These are phyloP conservation scores for Cyclocybe aegerita DNA, from an alignment of 768 basidiomycete species.

Conservation along the genomic window DNA sequence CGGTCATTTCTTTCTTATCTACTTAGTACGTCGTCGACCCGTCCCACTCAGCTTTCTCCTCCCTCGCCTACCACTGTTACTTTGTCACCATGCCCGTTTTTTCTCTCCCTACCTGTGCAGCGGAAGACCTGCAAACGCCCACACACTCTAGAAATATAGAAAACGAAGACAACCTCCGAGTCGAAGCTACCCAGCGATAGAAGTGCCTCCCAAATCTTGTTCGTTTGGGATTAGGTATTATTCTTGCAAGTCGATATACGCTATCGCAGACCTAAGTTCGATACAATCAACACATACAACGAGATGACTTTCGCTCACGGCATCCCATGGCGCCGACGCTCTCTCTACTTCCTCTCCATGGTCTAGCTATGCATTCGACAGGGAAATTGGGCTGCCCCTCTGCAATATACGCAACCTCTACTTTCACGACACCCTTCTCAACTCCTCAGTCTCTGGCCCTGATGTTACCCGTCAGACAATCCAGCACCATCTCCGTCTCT, in stretches of 20 bases:
- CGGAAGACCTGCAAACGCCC: constrained; percentile 25
- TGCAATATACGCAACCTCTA: constrained; percentile 50
- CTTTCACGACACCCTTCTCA: constrained; percentile 33
- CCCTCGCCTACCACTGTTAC: constrained; percentile 15
- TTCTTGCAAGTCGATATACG: not conserved
- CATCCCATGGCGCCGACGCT: constrained; percentile 38
- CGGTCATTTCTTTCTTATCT: constrained; percentile 13
- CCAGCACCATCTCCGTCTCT: constrained; percentile 38
- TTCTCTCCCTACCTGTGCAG: constrained; percentile 48
- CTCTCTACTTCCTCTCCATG: constrained; percentile 59
- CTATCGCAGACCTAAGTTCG: not conserved
- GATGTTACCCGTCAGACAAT: constrained; percentile 24
- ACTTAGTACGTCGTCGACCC: constrained; percentile 1
- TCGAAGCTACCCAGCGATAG: constrained; percentile 11
- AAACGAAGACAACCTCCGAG: not conserved
- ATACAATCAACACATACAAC: constrained; percentile 1
- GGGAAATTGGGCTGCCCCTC: constrained; percentile 39
- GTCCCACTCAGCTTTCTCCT: constrained; percentile 3
- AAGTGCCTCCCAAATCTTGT: not conserved
- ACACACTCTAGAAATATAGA: constrained; percentile 24
- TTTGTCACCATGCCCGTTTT: constrained; percentile 47
- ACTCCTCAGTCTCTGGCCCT: constrained; percentile 22
- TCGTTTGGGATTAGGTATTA: not conserved
- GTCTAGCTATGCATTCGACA: constrained; percentile 33
- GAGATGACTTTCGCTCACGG: not conserved